These are phyloP conservation scores for Lunasporangiospora selenospora DNA, from an alignment of 192 early-diverging fungal species.

Conservation along the genomic window DNA sequence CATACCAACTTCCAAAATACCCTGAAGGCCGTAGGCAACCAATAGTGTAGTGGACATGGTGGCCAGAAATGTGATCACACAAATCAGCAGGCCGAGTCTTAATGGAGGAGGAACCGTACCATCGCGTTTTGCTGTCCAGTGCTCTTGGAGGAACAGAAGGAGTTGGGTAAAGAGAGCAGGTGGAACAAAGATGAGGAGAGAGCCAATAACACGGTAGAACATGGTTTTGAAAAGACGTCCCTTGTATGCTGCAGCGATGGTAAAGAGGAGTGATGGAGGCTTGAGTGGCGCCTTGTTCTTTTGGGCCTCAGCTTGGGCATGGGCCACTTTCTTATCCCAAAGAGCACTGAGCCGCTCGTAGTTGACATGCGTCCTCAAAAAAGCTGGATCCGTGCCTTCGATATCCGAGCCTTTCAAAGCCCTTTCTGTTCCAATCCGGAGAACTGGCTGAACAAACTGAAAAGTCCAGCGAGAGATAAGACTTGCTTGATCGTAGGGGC, in stretches of 20 bases:
- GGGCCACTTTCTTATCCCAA: constrained; percentile 17
- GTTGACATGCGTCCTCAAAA: constrained; percentile 11
- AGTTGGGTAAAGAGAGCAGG: not conserved
- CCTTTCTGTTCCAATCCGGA: not conserved
- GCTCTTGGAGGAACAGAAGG: not conserved
- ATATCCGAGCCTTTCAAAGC: not conserved
- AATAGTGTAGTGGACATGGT: not conserved
- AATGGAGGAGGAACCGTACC: not conserved
- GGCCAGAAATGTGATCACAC: not conserved
- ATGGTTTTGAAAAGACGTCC: not conserved
- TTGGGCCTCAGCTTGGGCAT: too few species aligned
- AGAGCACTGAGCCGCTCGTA: constrained; percentile 11
- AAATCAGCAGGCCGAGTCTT: not conserved
- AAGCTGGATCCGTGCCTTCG: constrained; percentile 2
- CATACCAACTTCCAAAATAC: constrained; percentile 64
- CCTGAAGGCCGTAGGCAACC: not conserved
- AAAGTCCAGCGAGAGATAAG: constrained; percentile 2
- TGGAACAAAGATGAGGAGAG: constrained; percentile 1
- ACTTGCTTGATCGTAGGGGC: constrained; percentile 1
- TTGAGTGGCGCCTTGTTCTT: too few species aligned
- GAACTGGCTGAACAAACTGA: not conserved
- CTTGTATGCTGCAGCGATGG: not conserved
- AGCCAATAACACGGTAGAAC: not conserved
- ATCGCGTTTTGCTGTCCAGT: not conserved
- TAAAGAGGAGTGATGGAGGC: too few species aligned